A percentile compares a stretch with the other conserved stretches of the same genome.
Conservation (phyloP, 2,329 filamentous ascomycete species). For the Didymella sp. region DNA sequence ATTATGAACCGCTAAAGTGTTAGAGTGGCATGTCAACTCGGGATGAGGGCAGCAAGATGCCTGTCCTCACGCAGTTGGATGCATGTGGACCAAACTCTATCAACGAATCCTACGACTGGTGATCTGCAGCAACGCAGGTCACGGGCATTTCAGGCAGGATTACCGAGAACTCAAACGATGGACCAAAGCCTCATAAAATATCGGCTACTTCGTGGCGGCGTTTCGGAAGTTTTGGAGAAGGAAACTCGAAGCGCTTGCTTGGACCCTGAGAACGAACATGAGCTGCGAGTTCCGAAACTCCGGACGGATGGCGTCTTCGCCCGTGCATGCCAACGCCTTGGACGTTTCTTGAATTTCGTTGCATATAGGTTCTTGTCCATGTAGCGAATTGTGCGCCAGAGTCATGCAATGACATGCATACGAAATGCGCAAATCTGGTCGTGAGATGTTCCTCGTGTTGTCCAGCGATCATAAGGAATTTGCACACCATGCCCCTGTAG, state of each 20-base stretch:
- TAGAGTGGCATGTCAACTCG: slow-evolving; percentile 3
- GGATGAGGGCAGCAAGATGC: slow-evolving; percentile 2
- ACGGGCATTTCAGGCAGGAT: slow-evolving; percentile 9
- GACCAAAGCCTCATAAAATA: background rate
- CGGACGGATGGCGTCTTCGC: background rate
- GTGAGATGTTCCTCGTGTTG: background rate
- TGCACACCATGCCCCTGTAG: background rate
- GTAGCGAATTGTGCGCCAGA: background rate
- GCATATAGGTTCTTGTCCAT: background rate
- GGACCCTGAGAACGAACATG: background rate
- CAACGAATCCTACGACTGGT: background rate
- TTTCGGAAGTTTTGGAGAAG: background rate
- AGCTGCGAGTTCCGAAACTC: background rate
- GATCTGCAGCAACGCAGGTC: slow-evolving; percentile 12
- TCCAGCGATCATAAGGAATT: slow-evolving; percentile 1
- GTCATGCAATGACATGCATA: background rate
- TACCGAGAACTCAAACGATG: slow-evolving; percentile 1
- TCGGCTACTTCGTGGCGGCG: background rate
- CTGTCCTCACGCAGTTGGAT: slow-evolving; percentile 13
- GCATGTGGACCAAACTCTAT: slow-evolving; percentile 15
- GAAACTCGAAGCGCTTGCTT: background rate
- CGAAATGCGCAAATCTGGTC: background rate
- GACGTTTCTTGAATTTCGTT: background rate
- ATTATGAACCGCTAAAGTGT: background rate
- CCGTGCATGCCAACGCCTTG: background rate